These are phyloP conservation scores for Trametes gibbosa DNA, from an alignment of 768 basidiomycete species.

Conservation along the genomic window DNA sequence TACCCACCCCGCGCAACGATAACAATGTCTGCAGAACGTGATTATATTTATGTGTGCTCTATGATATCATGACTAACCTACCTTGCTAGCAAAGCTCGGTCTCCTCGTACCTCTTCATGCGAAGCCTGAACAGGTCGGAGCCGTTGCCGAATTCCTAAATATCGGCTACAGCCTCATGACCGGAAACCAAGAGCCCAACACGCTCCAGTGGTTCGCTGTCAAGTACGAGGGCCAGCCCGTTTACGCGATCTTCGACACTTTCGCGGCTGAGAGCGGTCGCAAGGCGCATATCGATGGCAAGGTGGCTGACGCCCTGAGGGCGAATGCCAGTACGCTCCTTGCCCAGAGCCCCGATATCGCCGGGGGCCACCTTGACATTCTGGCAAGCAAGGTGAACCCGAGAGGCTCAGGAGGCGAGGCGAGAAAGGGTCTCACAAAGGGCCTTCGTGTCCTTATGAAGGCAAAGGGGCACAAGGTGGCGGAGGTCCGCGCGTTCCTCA, in stretches of 20 bases:
- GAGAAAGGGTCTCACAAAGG: constrained; percentile 30
- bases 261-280: constrained; percentile 34
- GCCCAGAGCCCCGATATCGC: constrained; percentile 29
- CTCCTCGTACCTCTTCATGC: constrained; percentile 32
- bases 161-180: constrained; percentile 30
- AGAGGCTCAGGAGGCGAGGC: constrained; percentile 13
- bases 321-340: constrained; percentile 32
- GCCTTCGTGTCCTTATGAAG: constrained; percentile 34
- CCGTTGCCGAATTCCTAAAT: constrained; percentile 31
- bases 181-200: constrained; percentile 32
- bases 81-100: constrained; percentile 17
- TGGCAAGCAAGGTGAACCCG: constrained; percentile 33
- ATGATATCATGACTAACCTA: not conserved
- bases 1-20: no score
- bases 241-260: constrained; percentile 42
- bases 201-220: constrained; percentile 39
- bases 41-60: not conserved
- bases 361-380: constrained; percentile 22
- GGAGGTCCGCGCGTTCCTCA: constrained; percentile 35
- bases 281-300: constrained; percentile 35
- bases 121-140: constrained; percentile 26
- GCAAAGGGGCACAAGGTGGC: constrained; percentile 37
- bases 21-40: constrained; percentile 11
- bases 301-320: constrained; percentile 35
- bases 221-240: constrained; percentile 27